A percentile compares a stretch with the other conserved stretches of the same genome.
These are phyloP conservation scores for Umbelopsis sp. DNA, from an alignment of 192 early-diverging fungal species.

Conservation along the genomic window DNA sequence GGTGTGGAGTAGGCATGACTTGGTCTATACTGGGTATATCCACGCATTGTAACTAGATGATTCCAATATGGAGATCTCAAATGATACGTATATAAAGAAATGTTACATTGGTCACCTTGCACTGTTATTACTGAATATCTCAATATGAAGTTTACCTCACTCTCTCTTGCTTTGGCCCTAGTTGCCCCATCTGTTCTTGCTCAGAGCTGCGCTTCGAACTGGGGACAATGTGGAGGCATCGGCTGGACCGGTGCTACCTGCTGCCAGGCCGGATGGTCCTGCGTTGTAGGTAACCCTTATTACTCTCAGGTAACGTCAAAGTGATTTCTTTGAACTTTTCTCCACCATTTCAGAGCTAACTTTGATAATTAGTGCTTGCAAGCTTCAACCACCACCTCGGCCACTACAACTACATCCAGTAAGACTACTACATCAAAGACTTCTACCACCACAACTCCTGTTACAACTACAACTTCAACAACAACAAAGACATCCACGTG, in stretches of 20 bases:
- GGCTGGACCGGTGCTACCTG: constrained; percentile 29
- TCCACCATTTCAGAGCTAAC: neutral
- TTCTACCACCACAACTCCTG: neutral
- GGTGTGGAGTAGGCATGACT: neutral
- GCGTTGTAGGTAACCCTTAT: neutral
- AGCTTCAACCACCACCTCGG: neutral
- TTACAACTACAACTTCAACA: neutral
- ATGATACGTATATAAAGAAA: neutral
- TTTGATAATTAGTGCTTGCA: neutral
- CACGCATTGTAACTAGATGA: neutral
- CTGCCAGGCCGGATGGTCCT: constrained; percentile 19
- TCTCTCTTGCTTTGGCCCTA: neutral
- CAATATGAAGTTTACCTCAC: neutral
- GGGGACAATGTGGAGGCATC: constrained; percentile 31
- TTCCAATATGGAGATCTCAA: neutral
- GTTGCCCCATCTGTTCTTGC: constrained; percentile 6
- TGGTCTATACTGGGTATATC: neutral
- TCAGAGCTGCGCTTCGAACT: constrained; percentile 14
- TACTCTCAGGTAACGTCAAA: neutral
- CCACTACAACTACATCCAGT: neutral
- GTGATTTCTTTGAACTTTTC: neutral
- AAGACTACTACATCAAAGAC: neutral
- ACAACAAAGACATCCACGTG: neutral
- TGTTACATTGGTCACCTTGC: neutral
- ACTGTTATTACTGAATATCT: neutral